Conservation (phyloP, 2,329 filamentous ascomycete species). For the Colletotrichum neosansevieriae region DNA sequence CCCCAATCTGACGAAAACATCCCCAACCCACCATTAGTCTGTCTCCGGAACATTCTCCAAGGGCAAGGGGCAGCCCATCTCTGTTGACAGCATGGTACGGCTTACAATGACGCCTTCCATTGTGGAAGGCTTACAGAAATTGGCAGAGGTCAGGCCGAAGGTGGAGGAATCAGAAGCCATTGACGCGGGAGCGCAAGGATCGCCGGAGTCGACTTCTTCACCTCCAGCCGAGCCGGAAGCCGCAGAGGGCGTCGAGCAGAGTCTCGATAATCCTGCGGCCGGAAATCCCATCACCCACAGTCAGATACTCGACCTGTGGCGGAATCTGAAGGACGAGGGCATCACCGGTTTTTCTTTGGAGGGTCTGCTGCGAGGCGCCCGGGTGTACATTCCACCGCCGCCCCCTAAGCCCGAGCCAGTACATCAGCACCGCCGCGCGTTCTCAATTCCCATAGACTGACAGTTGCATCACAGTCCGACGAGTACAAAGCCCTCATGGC, state of each 20-base stretch:
- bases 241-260: slow-evolving; percentile 55
- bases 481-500: slow-evolving; percentile 93
- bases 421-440: slow-evolving; percentile 47
- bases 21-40: too few species aligned
- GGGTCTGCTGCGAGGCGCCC: slow-evolving; percentile 76
- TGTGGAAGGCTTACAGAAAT: slow-evolving; percentile 68
- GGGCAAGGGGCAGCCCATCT: not conserved
- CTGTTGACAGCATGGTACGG: slow-evolving; percentile 71
- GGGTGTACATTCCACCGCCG: slow-evolving; percentile 82
- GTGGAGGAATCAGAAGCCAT: slow-evolving; percentile 32
- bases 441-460: slow-evolving; percentile 12
- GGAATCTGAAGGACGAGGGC: slow-evolving; percentile 56
- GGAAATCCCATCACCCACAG: slow-evolving; percentile 79
- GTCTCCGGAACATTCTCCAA: not conserved
- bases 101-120: slow-evolving; percentile 81
- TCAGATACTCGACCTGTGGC: slow-evolving; percentile 75
- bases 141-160: slow-evolving; percentile 44
- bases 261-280: slow-evolving; percentile 60
- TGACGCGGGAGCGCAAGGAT: not conserved
- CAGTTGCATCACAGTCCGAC: slow-evolving; percentile 65
- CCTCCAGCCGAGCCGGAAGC: not conserved
- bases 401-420: slow-evolving; percentile 83
- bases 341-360: slow-evolving; percentile 68
- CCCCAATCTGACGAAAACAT: not conserved
- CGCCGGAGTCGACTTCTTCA: not conserved